These are phyloP conservation scores for Pseudocercospora macadamiae DNA, from an alignment of 2,329 filamentous ascomycete genomes.

Conservation along the genomic window DNA sequence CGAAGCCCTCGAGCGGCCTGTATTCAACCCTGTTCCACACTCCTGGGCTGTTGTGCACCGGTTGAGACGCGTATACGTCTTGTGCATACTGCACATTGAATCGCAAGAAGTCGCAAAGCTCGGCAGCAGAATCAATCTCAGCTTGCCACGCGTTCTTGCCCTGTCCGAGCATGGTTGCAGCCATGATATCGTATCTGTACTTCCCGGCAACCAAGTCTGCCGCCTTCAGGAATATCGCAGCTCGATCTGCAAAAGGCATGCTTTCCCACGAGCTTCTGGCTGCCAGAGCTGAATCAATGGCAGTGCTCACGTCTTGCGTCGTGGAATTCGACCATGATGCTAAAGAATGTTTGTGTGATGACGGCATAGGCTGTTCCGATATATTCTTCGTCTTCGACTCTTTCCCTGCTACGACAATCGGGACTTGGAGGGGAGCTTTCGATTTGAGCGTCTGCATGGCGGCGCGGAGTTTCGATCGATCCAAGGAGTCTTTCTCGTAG, in stretches of 20 bases:
- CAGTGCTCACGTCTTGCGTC: conserved; percentile 71
- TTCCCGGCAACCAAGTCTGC: conserved; percentile 88
- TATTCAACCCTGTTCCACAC: conserved; percentile 93
- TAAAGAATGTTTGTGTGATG: conserved; percentile 74
- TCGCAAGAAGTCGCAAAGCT: conserved; percentile 84
- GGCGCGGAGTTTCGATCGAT: conserved; percentile 74
- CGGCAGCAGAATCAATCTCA: conserved; percentile 95
- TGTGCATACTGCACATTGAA: conserved; percentile 95
- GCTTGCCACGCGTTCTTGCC: conserved; percentile 99
- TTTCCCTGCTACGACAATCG: conserved; percentile 80
- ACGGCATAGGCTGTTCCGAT: conserved; percentile 77
- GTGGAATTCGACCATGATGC: conserved; percentile 86
- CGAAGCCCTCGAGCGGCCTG: conserved; percentile 88
- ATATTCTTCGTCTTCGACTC: conserved; percentile 61
- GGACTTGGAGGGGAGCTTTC: conserved; percentile 73
- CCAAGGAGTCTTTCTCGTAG: conserved; percentile 80
- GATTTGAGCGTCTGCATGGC: conserved; percentile 72
- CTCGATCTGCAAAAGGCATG: conserved; percentile 85
- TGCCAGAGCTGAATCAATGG: conserved; percentile 82
- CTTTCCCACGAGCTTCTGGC: conserved; percentile 85
- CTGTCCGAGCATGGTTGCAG: conserved; percentile 91
- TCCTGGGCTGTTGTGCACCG: conserved; percentile 76
- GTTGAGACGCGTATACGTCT: conserved; percentile 86
- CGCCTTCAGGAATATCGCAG: conserved; percentile 92
- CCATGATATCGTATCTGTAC: conserved; percentile 97